Percentiles rank a stretch among this genome's conserved stretches.
Evolutionary conservation across 2,329 filamentous ascomycete species (phyloP).

Genomic region (Xylaria sp.): DNA sequence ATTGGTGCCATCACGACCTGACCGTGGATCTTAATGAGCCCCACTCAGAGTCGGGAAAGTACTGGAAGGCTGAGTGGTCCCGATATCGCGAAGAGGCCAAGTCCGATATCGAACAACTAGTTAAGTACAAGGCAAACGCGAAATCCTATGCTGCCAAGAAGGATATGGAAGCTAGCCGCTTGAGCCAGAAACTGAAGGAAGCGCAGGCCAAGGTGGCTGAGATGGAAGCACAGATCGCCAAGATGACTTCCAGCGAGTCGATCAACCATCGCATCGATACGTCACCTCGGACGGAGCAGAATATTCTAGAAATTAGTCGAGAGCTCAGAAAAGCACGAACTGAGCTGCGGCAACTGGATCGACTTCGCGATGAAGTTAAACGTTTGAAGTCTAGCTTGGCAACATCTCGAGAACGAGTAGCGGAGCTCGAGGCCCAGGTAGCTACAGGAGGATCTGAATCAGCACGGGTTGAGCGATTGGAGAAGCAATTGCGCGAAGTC

Average conservation of each 20-base stretch:
- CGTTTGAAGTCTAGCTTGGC: conserved; percentile 62
- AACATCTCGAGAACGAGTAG: conserved; percentile 57
- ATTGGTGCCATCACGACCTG: conserved; percentile 66
- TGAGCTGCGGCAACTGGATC: conserved; percentile 63
- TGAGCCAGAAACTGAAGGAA: conserved; percentile 72
- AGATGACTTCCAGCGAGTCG: conserved; percentile 60
- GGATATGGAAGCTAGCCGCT: conserved; percentile 74
- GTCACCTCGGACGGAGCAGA: conserved; percentile 62
- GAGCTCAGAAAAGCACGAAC: conserved; percentile 65
- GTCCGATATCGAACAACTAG: conserved; percentile 78
- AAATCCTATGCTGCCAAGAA: conserved; percentile 83
- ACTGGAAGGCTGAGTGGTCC: conserved; percentile 83
- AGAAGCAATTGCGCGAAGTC: conserved; percentile 56
- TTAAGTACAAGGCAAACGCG: conserved; percentile 81
- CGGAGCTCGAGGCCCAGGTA: conserved; percentile 53
- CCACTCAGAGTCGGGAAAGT: conserved; percentile 77
- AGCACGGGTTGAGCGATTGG: conserved; percentile 53
- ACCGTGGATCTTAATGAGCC: conserved; percentile 79
- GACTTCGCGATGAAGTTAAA: conserved; percentile 64
- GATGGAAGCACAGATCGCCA: conserved; percentile 71
- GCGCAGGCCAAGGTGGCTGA: conserved; percentile 72
- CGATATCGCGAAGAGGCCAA: conserved; percentile 77
- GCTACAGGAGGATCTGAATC: conserved; percentile 44
- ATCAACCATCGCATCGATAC: conserved; percentile 51
- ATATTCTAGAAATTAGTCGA: conserved; percentile 62